Percentiles rank a stretch among this genome's conserved stretches.
Conservation (phyloP, 768 basidiomycete genomes). For the Tephrocybe sp. region DNA sequence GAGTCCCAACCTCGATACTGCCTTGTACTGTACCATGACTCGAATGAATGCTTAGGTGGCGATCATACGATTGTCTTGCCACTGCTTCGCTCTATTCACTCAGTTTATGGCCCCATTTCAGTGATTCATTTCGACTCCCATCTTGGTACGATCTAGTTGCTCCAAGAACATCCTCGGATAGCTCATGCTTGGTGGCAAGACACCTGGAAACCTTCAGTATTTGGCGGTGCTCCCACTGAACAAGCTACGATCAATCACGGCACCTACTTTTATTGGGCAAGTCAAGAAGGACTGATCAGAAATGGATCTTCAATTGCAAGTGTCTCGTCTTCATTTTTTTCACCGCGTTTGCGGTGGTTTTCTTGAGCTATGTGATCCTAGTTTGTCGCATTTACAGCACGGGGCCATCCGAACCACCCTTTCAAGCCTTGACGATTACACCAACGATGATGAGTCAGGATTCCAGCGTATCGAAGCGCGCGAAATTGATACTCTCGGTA, state of each 20-base stretch:
- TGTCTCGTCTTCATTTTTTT: slow-evolving; percentile 35
- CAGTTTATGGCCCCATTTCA: slow-evolving; percentile 76
- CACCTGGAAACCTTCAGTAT: slow-evolving; percentile 75
- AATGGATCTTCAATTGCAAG: slow-evolving; percentile 85
- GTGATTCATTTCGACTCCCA: slow-evolving; percentile 90
- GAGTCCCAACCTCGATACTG: background rate
- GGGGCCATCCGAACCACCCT: slow-evolving; percentile 87
- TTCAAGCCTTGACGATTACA: slow-evolving; percentile 74
- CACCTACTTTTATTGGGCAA: slow-evolving; percentile 90
- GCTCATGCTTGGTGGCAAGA: slow-evolving; percentile 31
- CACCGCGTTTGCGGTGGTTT: slow-evolving; percentile 18
- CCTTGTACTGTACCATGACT: background rate
- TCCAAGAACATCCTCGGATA: background rate
- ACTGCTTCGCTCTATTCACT: slow-evolving; percentile 66
- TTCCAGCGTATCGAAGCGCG: slow-evolving; percentile 83
- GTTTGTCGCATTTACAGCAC: slow-evolving; percentile 63
- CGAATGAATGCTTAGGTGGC: slow-evolving; percentile 52
- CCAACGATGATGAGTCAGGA: slow-evolving; percentile 74
- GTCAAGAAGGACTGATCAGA: slow-evolving; percentile 75
- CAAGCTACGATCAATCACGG: slow-evolving; percentile 84
- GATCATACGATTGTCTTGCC: slow-evolving; percentile 82
- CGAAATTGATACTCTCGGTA: slow-evolving; percentile 82
- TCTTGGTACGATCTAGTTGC: slow-evolving; percentile 30
- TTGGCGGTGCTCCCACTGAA: slow-evolving; percentile 70
- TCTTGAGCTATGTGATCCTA: slow-evolving; percentile 67